These are phyloP conservation scores for Grigorovia jiainica DNA, from an alignment of 805 yeast species.

Conservation along the genomic window DNA sequence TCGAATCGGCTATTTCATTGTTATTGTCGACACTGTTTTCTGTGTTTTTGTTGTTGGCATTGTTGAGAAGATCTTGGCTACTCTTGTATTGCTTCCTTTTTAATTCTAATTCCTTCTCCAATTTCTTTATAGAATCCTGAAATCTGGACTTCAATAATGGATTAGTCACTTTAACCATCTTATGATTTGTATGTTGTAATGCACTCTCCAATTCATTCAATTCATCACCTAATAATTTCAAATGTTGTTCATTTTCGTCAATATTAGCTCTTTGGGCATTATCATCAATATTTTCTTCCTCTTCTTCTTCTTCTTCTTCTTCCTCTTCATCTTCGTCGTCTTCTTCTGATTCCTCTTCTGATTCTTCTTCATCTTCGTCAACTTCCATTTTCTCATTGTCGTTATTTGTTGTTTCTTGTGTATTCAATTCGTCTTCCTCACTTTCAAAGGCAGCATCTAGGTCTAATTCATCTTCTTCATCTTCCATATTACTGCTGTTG, in stretches of 20 bases:
- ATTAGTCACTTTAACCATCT: slow-evolving; percentile 63
- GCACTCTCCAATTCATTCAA: slow-evolving; percentile 72
- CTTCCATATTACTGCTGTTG: slow-evolving; percentile 18
- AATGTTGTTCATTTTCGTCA: slow-evolving; percentile 53
- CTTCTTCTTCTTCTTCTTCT: slow-evolving; percentile 37
- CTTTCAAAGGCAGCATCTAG: slow-evolving; percentile 46
- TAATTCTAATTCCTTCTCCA: slow-evolving; percentile 72
- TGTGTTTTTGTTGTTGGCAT: slow-evolving; percentile 7
- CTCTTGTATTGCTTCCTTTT: slow-evolving; percentile 57
- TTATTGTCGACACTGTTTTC: slow-evolving; percentile 13
- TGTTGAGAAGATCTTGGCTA: slow-evolving; percentile 23
- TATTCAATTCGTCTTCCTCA: slow-evolving; percentile 25
- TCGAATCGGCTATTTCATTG: slow-evolving; percentile 21
- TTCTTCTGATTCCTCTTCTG: slow-evolving; percentile 30
- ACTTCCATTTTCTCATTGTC: slow-evolving; percentile 27
- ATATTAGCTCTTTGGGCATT: slow-evolving; percentile 43
- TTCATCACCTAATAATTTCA: slow-evolving; percentile 74
- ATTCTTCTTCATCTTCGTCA: slow-evolving; percentile 27
- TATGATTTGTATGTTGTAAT: slow-evolving; percentile 63
- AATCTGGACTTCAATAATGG: slow-evolving; percentile 84
- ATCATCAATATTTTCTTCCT: slow-evolving; percentile 41
- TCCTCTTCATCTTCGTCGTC: slow-evolving; percentile 41
- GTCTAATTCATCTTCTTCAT: slow-evolving; percentile 45
- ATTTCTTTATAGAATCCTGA: slow-evolving; percentile 65
- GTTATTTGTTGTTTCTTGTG: slow-evolving; percentile 28